These are phyloP conservation scores for Suillus weaverae DNA, from an alignment of 768 basidiomycete genomes.

Conservation along the genomic window DNA sequence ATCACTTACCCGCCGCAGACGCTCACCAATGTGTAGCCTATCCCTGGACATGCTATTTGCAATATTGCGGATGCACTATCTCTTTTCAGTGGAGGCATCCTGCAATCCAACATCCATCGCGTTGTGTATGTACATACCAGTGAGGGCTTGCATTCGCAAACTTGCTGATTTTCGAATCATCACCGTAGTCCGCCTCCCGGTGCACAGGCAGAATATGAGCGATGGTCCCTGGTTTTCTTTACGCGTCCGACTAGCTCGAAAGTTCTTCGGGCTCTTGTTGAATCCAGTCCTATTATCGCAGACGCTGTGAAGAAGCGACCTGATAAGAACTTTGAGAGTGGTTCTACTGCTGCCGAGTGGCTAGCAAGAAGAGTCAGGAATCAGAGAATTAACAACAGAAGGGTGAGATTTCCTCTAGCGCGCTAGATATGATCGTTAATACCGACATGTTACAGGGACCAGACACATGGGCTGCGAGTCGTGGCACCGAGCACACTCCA, in stretches of 20 bases:
- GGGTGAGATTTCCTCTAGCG: slow-evolving; percentile 25
- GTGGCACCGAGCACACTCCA: slow-evolving; percentile 31
- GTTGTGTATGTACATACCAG: slow-evolving; percentile 45
- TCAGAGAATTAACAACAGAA: slow-evolving; percentile 42
- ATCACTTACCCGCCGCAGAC: neutral
- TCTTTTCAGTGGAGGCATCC: slow-evolving; percentile 62
- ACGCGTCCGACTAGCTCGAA: slow-evolving; percentile 58
- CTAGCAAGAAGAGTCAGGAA: slow-evolving; percentile 41
- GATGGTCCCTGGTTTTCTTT: slow-evolving; percentile 73
- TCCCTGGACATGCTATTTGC: slow-evolving; percentile 58
- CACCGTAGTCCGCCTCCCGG: slow-evolving; percentile 52
- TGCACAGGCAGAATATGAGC: slow-evolving; percentile 47
- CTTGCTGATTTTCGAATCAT: neutral
- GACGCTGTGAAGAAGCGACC: slow-evolving; percentile 37
- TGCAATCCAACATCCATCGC: slow-evolving; percentile 64
- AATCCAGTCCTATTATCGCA: slow-evolving; percentile 52
- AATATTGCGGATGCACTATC: slow-evolving; percentile 64
- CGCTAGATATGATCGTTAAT: neutral
- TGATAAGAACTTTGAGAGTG: slow-evolving; percentile 38
- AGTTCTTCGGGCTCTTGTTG: slow-evolving; percentile 49
- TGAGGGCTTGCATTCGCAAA: neutral
- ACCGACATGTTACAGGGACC: slow-evolving; percentile 22
- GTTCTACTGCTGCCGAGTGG: slow-evolving; percentile 42
- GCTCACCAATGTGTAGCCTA: slow-evolving; percentile 33
- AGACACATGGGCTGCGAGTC: slow-evolving; percentile 31